Evolutionary conservation across 441 rosid genomes (phyloP).

Genomic region (Gossypium schwendimanii): DNA sequence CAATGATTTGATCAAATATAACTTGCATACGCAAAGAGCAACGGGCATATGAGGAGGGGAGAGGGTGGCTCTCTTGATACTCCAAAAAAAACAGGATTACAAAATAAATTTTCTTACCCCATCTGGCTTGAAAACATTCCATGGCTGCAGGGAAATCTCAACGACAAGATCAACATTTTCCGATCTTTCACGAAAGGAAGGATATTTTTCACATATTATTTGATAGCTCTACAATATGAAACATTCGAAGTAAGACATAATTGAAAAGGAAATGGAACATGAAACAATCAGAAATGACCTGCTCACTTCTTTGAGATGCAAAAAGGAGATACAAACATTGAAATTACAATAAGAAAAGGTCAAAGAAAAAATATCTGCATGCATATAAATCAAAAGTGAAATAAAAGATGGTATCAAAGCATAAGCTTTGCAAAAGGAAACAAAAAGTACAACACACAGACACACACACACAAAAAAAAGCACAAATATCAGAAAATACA

Average conservation of each 20-base stretch:
- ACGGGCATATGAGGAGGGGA: neutral
- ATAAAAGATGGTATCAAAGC: neutral
- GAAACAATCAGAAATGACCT: neutral
- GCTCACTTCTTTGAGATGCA: neutral
- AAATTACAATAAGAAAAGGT: neutral
- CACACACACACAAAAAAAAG: neutral
- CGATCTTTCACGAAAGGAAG: constrained; percentile 84
- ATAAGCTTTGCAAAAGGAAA: neutral
- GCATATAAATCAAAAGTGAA: neutral
- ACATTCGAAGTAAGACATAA: constrained; percentile 12
- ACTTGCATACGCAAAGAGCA: constrained; percentile 4
- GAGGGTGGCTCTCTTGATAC: neutral
- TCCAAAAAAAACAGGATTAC: neutral
- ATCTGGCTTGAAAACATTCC: constrained; percentile 90
- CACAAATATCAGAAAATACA: neutral
- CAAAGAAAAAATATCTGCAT: neutral
- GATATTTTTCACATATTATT: constrained; percentile 73
- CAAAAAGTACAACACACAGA: neutral
- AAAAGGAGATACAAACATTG: neutral
- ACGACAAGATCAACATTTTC: constrained; percentile 91
- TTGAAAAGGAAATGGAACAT: neutral
- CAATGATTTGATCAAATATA: neutral
- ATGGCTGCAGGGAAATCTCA: constrained; percentile 88
- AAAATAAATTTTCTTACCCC: constrained; percentile 49
- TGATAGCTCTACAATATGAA: constrained; percentile 67